These are phyloP conservation scores for Rugonectria rugulosa DNA, from an alignment of 2,329 filamentous ascomycete species.

Conservation along the genomic window DNA sequence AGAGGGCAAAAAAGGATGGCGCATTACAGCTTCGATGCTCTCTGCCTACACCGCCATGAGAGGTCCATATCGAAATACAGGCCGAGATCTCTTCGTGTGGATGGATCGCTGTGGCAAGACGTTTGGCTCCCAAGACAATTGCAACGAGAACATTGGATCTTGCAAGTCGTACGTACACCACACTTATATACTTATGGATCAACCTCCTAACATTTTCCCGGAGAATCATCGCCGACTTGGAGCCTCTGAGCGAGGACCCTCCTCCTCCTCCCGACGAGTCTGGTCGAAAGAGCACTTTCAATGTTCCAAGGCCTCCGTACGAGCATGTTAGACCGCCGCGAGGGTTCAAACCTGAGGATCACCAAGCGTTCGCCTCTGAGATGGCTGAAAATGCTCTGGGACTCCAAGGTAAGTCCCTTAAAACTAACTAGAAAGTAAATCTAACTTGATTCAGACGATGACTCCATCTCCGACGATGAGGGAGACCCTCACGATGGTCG, in stretches of 20 bases:
- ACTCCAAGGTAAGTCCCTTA: neutral
- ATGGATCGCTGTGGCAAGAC: conserved; percentile 24
- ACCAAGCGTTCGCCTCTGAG: conserved; percentile 3
- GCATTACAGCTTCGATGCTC: conserved; percentile 37
- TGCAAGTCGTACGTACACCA: conserved; percentile 13
- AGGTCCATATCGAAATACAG: conserved; percentile 34
- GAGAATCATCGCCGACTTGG: conserved; percentile 13
- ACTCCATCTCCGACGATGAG: conserved; percentile 50
- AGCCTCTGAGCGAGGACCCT: conserved; percentile 17
- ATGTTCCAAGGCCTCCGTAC: conserved; percentile 18
- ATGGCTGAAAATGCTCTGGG: neutral
- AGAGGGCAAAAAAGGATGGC: conserved; percentile 25
- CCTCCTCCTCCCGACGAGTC: conserved; percentile 6
- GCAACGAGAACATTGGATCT: neutral
- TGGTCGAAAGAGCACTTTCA: conserved; percentile 4
- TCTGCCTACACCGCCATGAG: conserved; percentile 46
- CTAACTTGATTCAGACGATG: conserved; percentile 11
- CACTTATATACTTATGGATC: neutral
- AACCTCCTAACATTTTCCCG: neutral
- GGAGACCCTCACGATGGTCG: conserved; percentile 45
- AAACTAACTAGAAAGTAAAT: neutral
- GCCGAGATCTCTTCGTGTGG: conserved; percentile 40
- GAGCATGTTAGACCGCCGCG: conserved; percentile 8
- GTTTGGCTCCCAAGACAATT: conserved; percentile 2
- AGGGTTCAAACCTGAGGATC: neutral